Percentiles rank a stretch among this genome's conserved stretches.
Conservation (phyloP, 1,284 basidiomycete genomes). For the Microbotryomycetes sp. region DNA sequence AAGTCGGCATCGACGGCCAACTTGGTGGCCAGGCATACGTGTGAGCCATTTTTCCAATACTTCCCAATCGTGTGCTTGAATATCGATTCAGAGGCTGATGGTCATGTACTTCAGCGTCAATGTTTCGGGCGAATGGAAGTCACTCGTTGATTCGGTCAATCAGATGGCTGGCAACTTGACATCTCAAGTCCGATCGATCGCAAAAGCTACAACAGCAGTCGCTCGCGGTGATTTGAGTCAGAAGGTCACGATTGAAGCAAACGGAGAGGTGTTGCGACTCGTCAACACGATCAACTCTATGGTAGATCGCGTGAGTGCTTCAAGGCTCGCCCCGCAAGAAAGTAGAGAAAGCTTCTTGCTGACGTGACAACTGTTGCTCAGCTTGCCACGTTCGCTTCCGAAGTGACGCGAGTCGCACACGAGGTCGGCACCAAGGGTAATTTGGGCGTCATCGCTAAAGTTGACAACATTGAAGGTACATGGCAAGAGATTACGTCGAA, state of each 20-base stretch:
- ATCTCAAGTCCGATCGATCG: constrained; percentile 54
- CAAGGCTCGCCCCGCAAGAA: constrained; percentile 30
- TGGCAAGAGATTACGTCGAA: constrained; percentile 97
- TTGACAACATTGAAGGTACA: constrained; percentile 92
- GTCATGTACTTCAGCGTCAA: constrained; percentile 36
- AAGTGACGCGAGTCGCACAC: constrained; percentile 70
- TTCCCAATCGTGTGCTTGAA: not conserved
- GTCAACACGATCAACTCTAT: constrained; percentile 57
- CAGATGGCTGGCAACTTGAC: constrained; percentile 45
- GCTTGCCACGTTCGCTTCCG: constrained; percentile 36
- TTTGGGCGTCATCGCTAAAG: constrained; percentile 93
- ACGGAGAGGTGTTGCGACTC: constrained; percentile 89
- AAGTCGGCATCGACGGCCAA: constrained; percentile 48
- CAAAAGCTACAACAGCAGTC: constrained; percentile 75
- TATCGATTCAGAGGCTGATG: not conserved
- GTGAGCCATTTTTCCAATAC: not conserved
- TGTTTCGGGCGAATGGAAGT: constrained; percentile 48
- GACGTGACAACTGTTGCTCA: not conserved
- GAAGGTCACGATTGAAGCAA: constrained; percentile 87
- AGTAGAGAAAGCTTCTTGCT: not conserved
- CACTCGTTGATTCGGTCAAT: constrained; percentile 46
- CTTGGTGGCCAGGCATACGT: constrained; percentile 38
- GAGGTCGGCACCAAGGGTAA: constrained; percentile 95
- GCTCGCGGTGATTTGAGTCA: constrained; percentile 88
- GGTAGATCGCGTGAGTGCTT: constrained; percentile 36